Percentiles rank a stretch among this genome's conserved stretches.
phyloP scores from a whole-genome alignment of 768 basidiomycete genomes.

The Asterophora parasitica region DNA sequence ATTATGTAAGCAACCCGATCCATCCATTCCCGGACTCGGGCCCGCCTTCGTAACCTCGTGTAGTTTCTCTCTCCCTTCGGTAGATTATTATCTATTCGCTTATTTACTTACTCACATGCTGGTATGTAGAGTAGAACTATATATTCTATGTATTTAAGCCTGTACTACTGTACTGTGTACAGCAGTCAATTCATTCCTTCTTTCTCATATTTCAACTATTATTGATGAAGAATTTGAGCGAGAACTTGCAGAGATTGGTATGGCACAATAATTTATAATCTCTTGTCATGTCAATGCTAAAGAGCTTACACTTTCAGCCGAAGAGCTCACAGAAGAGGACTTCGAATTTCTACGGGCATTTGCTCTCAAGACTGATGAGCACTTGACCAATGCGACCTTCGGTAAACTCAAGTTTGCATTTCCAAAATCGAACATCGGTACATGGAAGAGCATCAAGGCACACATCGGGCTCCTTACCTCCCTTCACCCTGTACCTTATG shows the following conservation, averaged over 20 bases:
- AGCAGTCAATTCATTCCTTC: too few species aligned
- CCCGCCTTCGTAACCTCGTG: too few species aligned
- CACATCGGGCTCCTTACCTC: slow-evolving; percentile 27
- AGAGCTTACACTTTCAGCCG: slow-evolving; percentile 8
- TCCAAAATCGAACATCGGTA: slow-evolving; percentile 14
- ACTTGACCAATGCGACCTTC: slow-evolving; percentile 23
- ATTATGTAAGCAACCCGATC: too few species aligned
- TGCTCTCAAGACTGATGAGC: slow-evolving; percentile 24
- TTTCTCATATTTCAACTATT: too few species aligned
- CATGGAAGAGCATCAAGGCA: slow-evolving; percentile 16
- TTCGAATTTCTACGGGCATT: slow-evolving; percentile 23
- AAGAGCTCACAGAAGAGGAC: slow-evolving; percentile 21
- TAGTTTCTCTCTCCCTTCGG: too few species aligned
- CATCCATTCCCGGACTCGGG: too few species aligned
- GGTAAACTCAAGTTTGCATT: slow-evolving; percentile 20
- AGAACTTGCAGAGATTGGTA: slow-evolving; percentile 15
- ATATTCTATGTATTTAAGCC: too few species aligned
- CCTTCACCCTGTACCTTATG: slow-evolving; percentile 25
- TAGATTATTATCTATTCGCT: too few species aligned
- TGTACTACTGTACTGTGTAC: too few species aligned
- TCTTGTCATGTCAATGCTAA: too few species aligned
- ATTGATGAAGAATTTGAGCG: slow-evolving; percentile 17
- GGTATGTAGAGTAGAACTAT: too few species aligned
- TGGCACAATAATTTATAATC: not conserved
- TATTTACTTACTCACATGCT: too few species aligned